A percentile compares a stretch with the other conserved stretches of the same genome.
Evolutionary conservation across 2,329 filamentous ascomycete genomes (phyloP).

Genomic region (Magnaporthiopsis incrustans): DNA sequence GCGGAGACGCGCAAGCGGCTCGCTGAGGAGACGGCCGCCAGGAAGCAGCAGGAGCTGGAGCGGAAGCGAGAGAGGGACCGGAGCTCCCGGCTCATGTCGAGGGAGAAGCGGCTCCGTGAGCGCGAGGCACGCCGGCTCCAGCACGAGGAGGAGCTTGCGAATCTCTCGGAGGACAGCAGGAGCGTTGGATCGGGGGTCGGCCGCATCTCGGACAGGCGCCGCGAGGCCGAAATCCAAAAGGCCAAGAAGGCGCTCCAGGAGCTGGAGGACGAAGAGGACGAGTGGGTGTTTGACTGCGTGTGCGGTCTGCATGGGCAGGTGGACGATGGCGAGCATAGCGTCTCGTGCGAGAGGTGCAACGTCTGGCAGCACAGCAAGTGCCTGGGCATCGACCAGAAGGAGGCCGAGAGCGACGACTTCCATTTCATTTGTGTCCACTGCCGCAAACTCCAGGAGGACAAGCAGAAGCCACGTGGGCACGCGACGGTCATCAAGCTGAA

Average conservation of each 20-base stretch:
- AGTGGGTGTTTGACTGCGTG: slow-evolving; percentile 92
- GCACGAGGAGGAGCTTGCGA: slow-evolving; percentile 75
- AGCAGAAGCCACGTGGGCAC: slow-evolving; percentile 47
- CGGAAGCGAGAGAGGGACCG: slow-evolving; percentile 61
- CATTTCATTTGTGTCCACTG: slow-evolving; percentile 79
- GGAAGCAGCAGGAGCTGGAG: slow-evolving; percentile 57
- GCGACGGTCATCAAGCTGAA: slow-evolving; percentile 42
- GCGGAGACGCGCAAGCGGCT: slow-evolving; percentile 62
- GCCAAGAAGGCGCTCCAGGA: slow-evolving; percentile 69
- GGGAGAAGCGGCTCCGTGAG: slow-evolving; percentile 79
- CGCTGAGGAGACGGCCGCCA: slow-evolving; percentile 56
- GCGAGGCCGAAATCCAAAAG: slow-evolving; percentile 75
- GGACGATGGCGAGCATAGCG: slow-evolving; percentile 88
- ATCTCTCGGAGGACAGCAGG: slow-evolving; percentile 68
- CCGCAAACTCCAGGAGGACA: slow-evolving; percentile 56
- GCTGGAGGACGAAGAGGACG: slow-evolving; percentile 61
- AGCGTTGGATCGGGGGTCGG: slow-evolving; percentile 45
- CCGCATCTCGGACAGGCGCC: slow-evolving; percentile 68
- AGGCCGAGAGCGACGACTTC: slow-evolving; percentile 80
- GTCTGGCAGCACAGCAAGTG: slow-evolving; percentile 98
- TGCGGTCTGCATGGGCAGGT: slow-evolving; percentile 88
- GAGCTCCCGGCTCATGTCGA: slow-evolving; percentile 70
- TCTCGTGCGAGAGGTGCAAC: slow-evolving; percentile 88
- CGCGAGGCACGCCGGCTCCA: slow-evolving; percentile 75
- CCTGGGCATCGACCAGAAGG: slow-evolving; percentile 66